phyloP scores from a whole-genome alignment of 371 early-diverging fungal genomes.

The Syncephalastrum contaminatum region DNA sequence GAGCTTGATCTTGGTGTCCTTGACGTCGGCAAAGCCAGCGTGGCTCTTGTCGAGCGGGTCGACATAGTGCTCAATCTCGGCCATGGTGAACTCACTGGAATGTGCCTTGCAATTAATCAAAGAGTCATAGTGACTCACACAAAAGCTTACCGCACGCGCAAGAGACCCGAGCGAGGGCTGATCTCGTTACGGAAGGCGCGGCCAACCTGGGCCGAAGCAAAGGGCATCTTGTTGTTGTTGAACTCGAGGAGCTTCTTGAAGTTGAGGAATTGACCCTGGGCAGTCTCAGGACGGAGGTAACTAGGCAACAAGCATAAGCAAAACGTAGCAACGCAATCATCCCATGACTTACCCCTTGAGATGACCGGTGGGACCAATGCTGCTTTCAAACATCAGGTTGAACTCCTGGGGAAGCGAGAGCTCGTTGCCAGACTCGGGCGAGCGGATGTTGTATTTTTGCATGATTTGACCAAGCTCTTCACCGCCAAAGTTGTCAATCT shows the following conservation, averaged over 20 bases:
- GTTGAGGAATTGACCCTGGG: conserved; percentile 99
- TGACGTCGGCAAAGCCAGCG: conserved; percentile 86
- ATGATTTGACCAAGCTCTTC: conserved; percentile 90
- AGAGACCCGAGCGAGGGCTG: conserved; percentile 95
- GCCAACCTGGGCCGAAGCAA: conserved; percentile 99
- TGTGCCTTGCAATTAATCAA: no score
- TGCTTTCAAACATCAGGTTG: conserved; percentile 99
- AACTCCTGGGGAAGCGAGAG: conserved; percentile 92
- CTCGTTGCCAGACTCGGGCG: conserved; percentile 91
- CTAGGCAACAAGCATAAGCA: conserved; percentile 19
- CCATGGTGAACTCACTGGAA: conserved; percentile 98
- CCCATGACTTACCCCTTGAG: conserved; percentile 70
- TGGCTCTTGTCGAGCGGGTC: conserved; percentile 95
- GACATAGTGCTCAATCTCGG: conserved; percentile 99
- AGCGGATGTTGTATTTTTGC: conserved; percentile 82
- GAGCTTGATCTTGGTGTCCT: conserved; percentile 73
- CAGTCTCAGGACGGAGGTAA: conserved; percentile 99
- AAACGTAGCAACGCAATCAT: no score
- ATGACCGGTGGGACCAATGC: conserved; percentile 98
- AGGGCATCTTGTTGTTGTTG: conserved; percentile 99
- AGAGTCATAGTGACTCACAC: no score
- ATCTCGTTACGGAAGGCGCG: conserved; percentile 99
- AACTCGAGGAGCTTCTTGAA: conserved; percentile 97
- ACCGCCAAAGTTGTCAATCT: conserved; percentile 94
- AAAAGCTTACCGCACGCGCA: conserved; percentile 86